Evolutionary conservation across 176 grass and related monocot species (phyloP).

Genomic region (bread wheat (Triticum aestivum)): DNA sequence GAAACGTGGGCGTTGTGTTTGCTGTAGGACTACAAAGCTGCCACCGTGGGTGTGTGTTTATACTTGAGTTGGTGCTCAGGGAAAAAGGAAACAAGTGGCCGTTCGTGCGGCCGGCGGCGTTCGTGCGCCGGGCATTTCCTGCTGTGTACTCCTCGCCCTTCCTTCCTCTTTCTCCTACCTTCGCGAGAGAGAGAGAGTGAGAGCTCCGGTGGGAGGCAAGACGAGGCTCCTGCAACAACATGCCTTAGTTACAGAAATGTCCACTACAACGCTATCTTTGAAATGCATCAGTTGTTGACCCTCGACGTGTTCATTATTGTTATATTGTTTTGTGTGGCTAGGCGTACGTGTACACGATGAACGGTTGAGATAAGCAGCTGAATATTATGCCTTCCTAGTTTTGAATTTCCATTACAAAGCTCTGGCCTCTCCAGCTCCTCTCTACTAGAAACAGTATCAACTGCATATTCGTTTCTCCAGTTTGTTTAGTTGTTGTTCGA

Average conservation of each 20-base stretch:
- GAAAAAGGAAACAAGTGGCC: too few species aligned
- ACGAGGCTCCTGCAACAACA: too few species aligned
- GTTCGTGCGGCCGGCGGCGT: too few species aligned
- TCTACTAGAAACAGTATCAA: neutral
- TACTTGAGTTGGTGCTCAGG: too few species aligned
- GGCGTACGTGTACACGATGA: neutral
- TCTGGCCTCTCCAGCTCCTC: neutral
- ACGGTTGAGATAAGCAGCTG: neutral
- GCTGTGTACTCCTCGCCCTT: too few species aligned
- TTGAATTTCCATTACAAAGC: neutral
- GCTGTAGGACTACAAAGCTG: too few species aligned
- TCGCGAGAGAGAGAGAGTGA: too few species aligned
- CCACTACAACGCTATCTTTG: neutral
- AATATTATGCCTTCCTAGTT: conserved; percentile 8
- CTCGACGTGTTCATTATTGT: neutral
- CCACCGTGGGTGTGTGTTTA: too few species aligned
- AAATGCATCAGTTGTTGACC: neutral
- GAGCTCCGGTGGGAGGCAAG: too few species aligned
- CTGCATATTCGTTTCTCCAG: neutral
- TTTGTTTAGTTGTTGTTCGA: neutral
- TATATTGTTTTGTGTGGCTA: neutral
- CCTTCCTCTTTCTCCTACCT: too few species aligned
- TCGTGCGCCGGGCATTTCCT: too few species aligned
- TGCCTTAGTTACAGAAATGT: neutral
- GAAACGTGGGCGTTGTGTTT: too few species aligned